phyloP scores from a whole-genome alignment of 1,139 yeast species.

The Geotrichum europaeum region DNA sequence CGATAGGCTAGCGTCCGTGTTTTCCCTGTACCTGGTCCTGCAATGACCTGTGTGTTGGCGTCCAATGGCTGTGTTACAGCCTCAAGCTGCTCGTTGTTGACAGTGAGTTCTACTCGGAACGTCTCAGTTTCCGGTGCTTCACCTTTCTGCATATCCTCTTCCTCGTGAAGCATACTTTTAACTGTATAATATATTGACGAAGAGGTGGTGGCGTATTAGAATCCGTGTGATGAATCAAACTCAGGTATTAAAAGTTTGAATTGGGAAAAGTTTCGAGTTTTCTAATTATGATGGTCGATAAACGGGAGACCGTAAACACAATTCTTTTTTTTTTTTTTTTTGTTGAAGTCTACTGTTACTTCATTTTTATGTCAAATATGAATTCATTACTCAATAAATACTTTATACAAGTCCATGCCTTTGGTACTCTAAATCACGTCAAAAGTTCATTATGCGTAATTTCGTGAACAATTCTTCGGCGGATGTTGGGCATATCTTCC shows the following conservation, averaged over 20 bases:
- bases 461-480: constrained; percentile 66
- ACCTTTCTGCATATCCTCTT: not conserved
- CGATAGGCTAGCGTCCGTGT: constrained; percentile 76
- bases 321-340: not conserved
- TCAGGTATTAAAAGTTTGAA: not conserved
- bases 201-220: not conserved
- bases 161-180: not conserved
- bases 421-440: not conserved
- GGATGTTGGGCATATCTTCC: constrained; percentile 60
- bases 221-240: not conserved
- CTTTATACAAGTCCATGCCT: not conserved
- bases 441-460: constrained; percentile 26
- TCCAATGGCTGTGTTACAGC: constrained; percentile 55
- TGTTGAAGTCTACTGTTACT: not conserved
- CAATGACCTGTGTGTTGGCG: constrained; percentile 66
- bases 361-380: not conserved
- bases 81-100: constrained; percentile 52
- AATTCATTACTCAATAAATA: not conserved
- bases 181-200: not conserved
- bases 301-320: not conserved
- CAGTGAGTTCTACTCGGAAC: constrained; percentile 17
- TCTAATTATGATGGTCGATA: too few species aligned
- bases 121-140: not conserved
- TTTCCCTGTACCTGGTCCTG: constrained; percentile 91
- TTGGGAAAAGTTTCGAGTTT: not conserved